phyloP scores from a whole-genome alignment of 257 asterid genomes.

The Gentiana macrophylla region DNA sequence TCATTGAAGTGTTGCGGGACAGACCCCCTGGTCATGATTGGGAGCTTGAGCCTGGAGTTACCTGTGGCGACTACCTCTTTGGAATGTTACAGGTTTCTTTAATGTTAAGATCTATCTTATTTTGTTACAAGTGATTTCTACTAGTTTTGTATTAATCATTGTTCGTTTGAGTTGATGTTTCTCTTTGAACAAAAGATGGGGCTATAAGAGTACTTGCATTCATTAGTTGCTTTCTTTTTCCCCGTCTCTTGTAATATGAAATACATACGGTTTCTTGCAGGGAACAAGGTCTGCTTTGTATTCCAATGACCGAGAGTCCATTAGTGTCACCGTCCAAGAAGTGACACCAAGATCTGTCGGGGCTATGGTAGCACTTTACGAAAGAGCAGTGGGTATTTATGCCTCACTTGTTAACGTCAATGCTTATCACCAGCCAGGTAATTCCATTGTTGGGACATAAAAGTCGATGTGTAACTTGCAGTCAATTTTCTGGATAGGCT shows the following conservation, averaged over 20 bases:
- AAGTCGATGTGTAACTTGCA: neutral
- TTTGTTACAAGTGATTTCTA: neutral
- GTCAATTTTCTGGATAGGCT: no score
- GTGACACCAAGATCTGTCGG: conserved; percentile 98
- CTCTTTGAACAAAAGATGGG: neutral
- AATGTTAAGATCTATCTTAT: neutral
- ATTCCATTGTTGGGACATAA: conserved; percentile 3
- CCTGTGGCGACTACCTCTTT: conserved; percentile 92
- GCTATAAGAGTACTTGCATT: neutral
- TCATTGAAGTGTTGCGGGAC: conserved; percentile 95
- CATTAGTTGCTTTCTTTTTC: neutral
- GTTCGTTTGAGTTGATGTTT: neutral
- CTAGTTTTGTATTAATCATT: neutral
- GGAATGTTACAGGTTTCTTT: conserved; percentile 80
- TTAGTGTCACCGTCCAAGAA: conserved; percentile 93
- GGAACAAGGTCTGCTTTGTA: conserved; percentile 97
- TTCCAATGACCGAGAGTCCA: conserved; percentile 79
- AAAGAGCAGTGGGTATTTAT: conserved; percentile 95
- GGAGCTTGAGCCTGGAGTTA: conserved; percentile 99
- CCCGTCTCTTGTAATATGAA: neutral
- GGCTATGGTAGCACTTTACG: conserved; percentile 89
- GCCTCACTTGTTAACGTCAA: conserved; percentile 89
- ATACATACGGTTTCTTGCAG: conserved; percentile 23
- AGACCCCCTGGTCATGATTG: conserved; percentile 99
- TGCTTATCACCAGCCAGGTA: conserved; percentile 99